Conservation (phyloP, 768 basidiomycete genomes). For the Trametes punicea region DNA sequence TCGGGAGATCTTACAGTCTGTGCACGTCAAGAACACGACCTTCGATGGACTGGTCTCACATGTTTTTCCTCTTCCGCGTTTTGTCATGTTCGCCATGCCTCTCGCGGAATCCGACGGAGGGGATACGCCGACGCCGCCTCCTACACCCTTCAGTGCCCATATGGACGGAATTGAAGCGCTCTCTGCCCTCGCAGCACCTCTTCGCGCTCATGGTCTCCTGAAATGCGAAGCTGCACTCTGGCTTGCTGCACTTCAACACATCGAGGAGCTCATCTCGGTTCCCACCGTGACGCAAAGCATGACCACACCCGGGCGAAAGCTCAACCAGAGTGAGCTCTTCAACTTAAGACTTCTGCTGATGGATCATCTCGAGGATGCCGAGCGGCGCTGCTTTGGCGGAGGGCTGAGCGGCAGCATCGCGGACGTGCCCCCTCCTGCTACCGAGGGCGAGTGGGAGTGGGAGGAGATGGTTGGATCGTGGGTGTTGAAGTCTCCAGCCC, state of each 20-base stretch:
- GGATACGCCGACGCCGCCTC: slow-evolving; percentile 13
- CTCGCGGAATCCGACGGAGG: neutral
- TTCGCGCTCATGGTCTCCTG: slow-evolving; percentile 36
- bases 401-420: neutral
- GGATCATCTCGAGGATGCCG: slow-evolving; percentile 48
- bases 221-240: slow-evolving; percentile 50
- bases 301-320: slow-evolving; percentile 21
- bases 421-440: neutral
- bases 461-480: slow-evolving; percentile 45
- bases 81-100: slow-evolving; percentile 7
- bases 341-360: slow-evolving; percentile 41
- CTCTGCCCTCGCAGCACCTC: slow-evolving; percentile 24
- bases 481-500: slow-evolving; percentile 37
- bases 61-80: slow-evolving; percentile 12
- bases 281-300: slow-evolving; percentile 11
- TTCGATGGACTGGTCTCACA: slow-evolving; percentile 16
- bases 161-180: slow-evolving; percentile 24
- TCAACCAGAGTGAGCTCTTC: slow-evolving; percentile 27
- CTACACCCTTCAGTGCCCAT: neutral
- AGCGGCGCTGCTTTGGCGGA: slow-evolving; percentile 42
- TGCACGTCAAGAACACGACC: slow-evolving; percentile 8
- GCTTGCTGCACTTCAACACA: slow-evolving; percentile 45
- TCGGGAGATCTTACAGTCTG: slow-evolving; percentile 1
- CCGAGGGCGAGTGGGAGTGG: slow-evolving; percentile 41
- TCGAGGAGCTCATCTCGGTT: slow-evolving; percentile 36